Conservation (phyloP, 768 basidiomycete species). For the Suillus alpinus region DNA sequence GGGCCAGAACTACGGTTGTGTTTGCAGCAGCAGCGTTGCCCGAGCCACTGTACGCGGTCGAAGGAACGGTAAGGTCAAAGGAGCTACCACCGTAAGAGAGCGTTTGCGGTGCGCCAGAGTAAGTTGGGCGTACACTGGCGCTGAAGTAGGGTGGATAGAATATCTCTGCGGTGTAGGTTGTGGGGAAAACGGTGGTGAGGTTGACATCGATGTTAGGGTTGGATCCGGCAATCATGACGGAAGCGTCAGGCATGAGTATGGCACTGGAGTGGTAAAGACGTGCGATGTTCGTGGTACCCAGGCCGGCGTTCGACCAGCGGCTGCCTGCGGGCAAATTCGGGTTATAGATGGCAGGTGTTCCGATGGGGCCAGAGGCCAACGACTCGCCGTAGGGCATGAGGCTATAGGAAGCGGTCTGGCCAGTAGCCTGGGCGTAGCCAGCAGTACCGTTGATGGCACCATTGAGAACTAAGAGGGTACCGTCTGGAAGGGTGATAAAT, state of each 20-base stretch:
- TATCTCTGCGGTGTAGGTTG: conserved; percentile 77
- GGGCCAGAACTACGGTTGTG: conserved; percentile 72
- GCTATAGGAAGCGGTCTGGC: conserved; percentile 36
- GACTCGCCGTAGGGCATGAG: conserved; percentile 72
- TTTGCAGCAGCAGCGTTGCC: conserved; percentile 72
- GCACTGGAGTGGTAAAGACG: conserved; percentile 92
- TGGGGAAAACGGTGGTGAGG: conserved; percentile 58
- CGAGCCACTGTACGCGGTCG: conserved; percentile 59
- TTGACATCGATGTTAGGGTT: conserved; percentile 91
- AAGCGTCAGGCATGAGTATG: conserved; percentile 84
- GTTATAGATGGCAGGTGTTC: conserved; percentile 81
- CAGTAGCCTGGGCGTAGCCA: conserved; percentile 67
- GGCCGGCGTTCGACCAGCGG: conserved; percentile 70
- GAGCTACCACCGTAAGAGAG: conserved; percentile 80
- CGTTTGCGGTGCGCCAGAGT: conserved; percentile 65
- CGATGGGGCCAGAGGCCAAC: conserved; percentile 76
- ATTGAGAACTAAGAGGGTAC: conserved; percentile 76
- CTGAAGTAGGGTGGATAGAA: conserved; percentile 93
- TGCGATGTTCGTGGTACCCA: conserved; percentile 61
- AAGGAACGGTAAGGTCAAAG: conserved; percentile 73
- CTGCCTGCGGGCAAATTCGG: conserved; percentile 66
- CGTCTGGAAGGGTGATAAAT: conserved; percentile 80
- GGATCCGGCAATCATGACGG: conserved; percentile 85
- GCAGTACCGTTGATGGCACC: conserved; percentile 86
- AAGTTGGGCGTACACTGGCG: conserved; percentile 63